Percentiles rank a stretch among this genome's conserved stretches.
These are phyloP conservation scores for Leccinum obscurum DNA, from an alignment of 768 basidiomycete genomes.

Conservation along the genomic window DNA sequence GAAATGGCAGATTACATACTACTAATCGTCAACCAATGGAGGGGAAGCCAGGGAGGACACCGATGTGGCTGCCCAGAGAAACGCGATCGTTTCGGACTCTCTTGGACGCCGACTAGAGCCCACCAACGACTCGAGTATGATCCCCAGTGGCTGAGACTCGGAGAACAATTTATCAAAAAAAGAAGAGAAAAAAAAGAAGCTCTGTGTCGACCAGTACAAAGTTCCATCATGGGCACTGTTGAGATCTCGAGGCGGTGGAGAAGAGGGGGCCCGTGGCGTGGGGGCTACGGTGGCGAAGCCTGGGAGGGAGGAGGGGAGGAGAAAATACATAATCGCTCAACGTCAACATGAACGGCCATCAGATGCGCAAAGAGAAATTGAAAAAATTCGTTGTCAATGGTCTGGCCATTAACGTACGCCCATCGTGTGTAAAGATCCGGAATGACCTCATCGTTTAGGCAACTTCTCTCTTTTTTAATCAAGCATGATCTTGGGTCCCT, in stretches of 20 bases:
- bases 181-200: neutral
- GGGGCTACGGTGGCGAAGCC: neutral
- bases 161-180: neutral
- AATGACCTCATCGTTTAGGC: neutral
- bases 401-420: neutral
- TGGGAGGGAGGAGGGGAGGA: neutral
- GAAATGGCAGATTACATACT: neutral
- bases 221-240: neutral
- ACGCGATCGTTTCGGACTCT: neutral
- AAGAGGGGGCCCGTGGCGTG: neutral
- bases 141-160: neutral
- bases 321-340: conserved; percentile 5
- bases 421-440: conserved; percentile 16
- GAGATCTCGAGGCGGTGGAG: conserved; percentile 5
- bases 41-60: neutral
- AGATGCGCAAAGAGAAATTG: conserved; percentile 12
- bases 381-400: neutral
- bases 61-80: neutral
- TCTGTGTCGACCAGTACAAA: neutral
- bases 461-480: neutral
- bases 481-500: neutral
- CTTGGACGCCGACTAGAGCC: neutral
- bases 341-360: conserved; percentile 25
- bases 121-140: neutral
- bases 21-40: neutral